Evolutionary conservation across 345 rosid genomes (phyloP).

Genomic region (Sonneratia alba): DNA sequence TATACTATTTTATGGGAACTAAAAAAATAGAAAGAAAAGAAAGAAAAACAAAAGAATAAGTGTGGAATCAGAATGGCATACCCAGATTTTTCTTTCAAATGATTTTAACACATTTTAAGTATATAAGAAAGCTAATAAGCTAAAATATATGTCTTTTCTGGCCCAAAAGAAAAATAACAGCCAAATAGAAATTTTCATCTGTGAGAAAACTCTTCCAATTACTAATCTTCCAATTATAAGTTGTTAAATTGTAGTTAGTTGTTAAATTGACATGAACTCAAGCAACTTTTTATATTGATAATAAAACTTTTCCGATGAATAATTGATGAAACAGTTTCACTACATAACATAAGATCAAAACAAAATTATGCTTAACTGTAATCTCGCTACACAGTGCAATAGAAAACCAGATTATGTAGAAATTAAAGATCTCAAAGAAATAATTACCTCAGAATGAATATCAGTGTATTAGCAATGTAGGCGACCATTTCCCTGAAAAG

Average conservation of each 20-base stretch:
- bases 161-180: neutral
- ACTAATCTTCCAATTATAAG: neutral
- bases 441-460: slow-evolving; percentile 80
- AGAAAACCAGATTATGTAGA: neutral
- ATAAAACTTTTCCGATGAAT: neutral
- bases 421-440: neutral
- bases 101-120: neutral
- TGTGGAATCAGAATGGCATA: neutral
- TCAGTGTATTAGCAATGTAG: slow-evolving; percentile 90
- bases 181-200: neutral
- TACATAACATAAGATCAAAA: neutral
- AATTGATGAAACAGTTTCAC: neutral
- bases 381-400: neutral
- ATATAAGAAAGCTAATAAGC: neutral
- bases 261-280: neutral
- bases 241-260: neutral
- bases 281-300: neutral
- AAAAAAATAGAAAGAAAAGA: neutral
- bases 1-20: neutral
- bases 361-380: neutral
- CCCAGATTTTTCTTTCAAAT: neutral
- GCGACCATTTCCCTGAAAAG: slow-evolving; percentile 90
- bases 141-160: neutral
- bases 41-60: neutral
- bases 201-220: neutral